Conservation (phyloP, 208 protist genomes). For the Balamuthia mandrillaris region DNA sequence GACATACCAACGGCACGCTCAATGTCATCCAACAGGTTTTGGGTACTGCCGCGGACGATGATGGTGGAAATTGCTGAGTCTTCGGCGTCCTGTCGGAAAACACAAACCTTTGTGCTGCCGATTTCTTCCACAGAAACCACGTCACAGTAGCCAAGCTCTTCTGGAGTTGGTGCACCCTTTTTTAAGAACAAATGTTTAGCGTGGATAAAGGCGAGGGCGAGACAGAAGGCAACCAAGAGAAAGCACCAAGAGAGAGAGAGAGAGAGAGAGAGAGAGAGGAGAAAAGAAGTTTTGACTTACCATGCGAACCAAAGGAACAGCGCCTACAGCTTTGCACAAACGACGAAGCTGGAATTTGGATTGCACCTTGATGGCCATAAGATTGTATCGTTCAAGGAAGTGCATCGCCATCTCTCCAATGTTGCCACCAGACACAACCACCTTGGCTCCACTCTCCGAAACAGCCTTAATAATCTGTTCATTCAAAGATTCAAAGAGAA, state of each 20-base stretch:
- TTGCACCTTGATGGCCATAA: slow-evolving; percentile 96
- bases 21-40: slow-evolving; percentile 96
- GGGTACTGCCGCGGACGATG: slow-evolving; percentile 95
- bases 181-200: no score
- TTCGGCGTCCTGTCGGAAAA: slow-evolving; percentile 85
- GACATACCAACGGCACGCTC: slow-evolving; percentile 75
- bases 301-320: slow-evolving; percentile 87
- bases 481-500: not conserved
- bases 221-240: no score
- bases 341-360: slow-evolving; percentile 99
- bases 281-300: no score
- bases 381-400: slow-evolving; percentile 95
- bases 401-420: slow-evolving; percentile 98
- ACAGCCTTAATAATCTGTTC: slow-evolving; percentile 87
- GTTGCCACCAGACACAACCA: slow-evolving; percentile 94
- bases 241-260: no score
- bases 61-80: slow-evolving; percentile 87
- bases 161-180: slow-evolving; percentile 74
- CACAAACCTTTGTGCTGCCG: slow-evolving; percentile 88
- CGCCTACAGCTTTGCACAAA: slow-evolving; percentile 92
- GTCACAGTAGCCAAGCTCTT: slow-evolving; percentile 94
- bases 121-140: slow-evolving; percentile 91
- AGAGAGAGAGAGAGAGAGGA: no score
- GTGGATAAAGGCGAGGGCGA: no score
- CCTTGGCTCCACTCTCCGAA: slow-evolving; percentile 91